A percentile compares a stretch with the other conserved stretches of the same genome.
Conservation (phyloP, 2,329 filamentous ascomycete genomes). For the Phaeosphaeria sp. region DNA sequence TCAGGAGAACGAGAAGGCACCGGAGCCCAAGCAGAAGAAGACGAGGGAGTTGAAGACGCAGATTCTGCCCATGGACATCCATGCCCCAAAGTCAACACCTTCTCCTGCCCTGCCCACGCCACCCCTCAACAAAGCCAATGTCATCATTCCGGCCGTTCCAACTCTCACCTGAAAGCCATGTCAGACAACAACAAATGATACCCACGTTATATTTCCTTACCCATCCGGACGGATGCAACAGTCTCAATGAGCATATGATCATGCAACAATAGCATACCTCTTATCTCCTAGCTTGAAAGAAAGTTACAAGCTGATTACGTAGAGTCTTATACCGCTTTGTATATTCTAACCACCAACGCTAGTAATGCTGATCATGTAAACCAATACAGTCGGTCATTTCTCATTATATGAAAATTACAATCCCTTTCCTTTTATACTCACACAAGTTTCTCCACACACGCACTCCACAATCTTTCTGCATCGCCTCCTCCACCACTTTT, state of each 20-base stretch:
- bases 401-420: not conserved
- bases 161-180: not conserved
- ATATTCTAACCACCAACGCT: not conserved
- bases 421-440: not conserved
- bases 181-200: not conserved
- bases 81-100: constrained; percentile 42
- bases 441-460: not conserved
- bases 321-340: not conserved
- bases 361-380: not conserved
- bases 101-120: constrained; percentile 20
- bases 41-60: constrained; percentile 68
- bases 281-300: not conserved
- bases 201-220: not conserved
- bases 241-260: not conserved
- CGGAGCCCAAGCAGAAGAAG: constrained; percentile 69
- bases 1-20: constrained; percentile 90
- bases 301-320: not conserved
- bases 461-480: not conserved
- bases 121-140: not conserved
- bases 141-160: not conserved
- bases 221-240: not conserved
- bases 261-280: not conserved
- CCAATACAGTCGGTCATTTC: not conserved
- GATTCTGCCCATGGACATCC: constrained; percentile 56
- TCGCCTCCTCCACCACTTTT: not conserved